phyloP scores from a whole-genome alignment of 1,284 basidiomycete genomes.

The Heliocybe sulcata region DNA sequence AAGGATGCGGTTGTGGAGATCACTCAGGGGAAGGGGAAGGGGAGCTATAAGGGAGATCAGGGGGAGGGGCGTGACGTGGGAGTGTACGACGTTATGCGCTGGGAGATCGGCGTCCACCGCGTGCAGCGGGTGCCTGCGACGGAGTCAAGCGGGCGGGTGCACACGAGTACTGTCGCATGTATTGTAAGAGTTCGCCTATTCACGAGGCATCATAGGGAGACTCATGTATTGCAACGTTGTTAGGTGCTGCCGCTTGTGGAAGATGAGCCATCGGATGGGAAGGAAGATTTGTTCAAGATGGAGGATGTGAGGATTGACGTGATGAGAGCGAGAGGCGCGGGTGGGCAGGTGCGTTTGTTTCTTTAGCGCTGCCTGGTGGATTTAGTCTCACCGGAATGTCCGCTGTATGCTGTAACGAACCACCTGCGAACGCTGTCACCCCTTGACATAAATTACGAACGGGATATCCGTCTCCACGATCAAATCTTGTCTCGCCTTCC shows the following conservation, averaged over 20 bases:
- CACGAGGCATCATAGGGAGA: not conserved
- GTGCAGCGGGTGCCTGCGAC: conserved; percentile 93
- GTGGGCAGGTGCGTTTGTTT: conserved; percentile 65
- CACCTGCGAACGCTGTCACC: too few species aligned
- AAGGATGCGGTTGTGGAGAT: conserved; percentile 85
- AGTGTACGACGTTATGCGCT: conserved; percentile 75
- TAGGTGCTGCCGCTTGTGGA: conserved; percentile 79
- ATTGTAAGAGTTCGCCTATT: conserved; percentile 48
- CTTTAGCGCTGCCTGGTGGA: conserved; percentile 1
- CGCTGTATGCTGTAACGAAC: not conserved
- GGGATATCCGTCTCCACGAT: not conserved
- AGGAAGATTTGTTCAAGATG: conserved; percentile 65
- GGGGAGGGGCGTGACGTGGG: conserved; percentile 33
- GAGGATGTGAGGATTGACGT: conserved; percentile 89
- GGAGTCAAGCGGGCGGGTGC: conserved; percentile 80
- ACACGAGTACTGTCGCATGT: conserved; percentile 89
- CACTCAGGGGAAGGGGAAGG: conserved; percentile 30
- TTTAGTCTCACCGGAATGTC: not conserved
- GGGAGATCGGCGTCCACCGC: conserved; percentile 94
- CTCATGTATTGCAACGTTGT: conserved; percentile 1
- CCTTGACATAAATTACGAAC: too few species aligned
- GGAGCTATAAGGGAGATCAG: not conserved
- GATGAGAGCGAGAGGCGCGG: conserved; percentile 93
- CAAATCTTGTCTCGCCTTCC: conserved; percentile 6
- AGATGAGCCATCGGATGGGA: conserved; percentile 36